Conservation (phyloP, 106 monocot genomes). For the Dactylorhiza incarnata region DNA sequence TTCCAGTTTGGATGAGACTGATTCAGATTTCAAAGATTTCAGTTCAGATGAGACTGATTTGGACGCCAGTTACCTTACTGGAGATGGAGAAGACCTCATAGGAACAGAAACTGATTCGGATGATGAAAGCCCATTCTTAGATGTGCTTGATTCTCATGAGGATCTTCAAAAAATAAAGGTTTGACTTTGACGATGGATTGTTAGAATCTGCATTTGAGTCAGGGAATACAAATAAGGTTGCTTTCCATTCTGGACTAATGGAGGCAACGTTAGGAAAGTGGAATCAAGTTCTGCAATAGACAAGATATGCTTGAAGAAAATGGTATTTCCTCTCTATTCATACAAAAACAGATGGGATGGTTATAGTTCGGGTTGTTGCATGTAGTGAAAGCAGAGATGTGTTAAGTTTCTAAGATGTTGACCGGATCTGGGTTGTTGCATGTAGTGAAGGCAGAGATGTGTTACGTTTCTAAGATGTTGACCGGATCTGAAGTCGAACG, state of each 20-base stretch:
- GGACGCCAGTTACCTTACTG: neutral
- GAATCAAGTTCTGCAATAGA: neutral
- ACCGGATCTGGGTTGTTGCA: neutral
- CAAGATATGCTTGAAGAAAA: constrained; percentile 1
- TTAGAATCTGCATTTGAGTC: neutral
- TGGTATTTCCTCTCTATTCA: neutral
- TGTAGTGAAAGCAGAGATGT: neutral
- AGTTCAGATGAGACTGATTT: neutral
- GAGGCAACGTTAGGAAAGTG: neutral
- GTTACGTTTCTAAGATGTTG: neutral
- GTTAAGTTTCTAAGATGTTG: neutral
- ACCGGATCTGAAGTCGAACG: neutral
- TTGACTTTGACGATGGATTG: neutral
- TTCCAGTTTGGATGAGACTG: neutral
- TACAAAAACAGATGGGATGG: neutral
- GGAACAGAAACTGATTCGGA: constrained; percentile 24
- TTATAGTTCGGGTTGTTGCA: neutral
- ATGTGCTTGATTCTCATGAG: neutral
- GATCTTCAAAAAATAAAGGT: neutral
- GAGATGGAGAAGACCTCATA: constrained; percentile 2
- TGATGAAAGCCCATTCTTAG: neutral
- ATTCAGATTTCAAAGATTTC: constrained; percentile 1
- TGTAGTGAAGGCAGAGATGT: neutral
- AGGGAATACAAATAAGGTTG: neutral
- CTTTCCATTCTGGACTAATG: neutral